Evolutionary conservation across 2,329 filamentous ascomycete species (phyloP), one percentile per base, ranked within the genome.

Genomic region (Aspergillus neotritici): DNA sequence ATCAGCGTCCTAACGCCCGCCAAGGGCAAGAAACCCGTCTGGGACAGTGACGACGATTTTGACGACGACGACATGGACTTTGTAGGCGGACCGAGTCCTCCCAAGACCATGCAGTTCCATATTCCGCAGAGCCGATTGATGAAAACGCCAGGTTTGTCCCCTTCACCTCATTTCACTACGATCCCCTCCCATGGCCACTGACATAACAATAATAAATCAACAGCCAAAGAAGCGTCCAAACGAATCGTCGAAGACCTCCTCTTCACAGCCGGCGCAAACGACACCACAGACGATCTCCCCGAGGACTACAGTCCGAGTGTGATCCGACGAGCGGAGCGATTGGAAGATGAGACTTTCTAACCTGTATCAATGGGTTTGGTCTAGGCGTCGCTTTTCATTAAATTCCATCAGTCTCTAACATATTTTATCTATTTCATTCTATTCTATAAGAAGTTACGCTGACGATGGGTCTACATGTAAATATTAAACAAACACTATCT

Each of bases 1-100:
- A 78, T 94, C 30, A 94, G 87, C 56, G 86, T 96, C 14, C 81
- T 89, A 62, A 94, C 88, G 2, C 89, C 89, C 0, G 76, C 71
- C 1, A 67, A 66, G 34, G 65, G 62, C 41, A 58, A 57, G 13
- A 53, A 54, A 73, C 75, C 64, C 67, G 72, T 39, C 13, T 93
- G 88, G 83, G 84, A 90, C 41, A 86, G 82, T 56, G 84, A 89
- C 48, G 82, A 81, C 21, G 79, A 83, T 37, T 79, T 79, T 31
- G 68, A 71, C 12, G 68, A 75, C 34, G 79, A 75, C 33, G 60
- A 79, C 5, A 83, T 84, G 46, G 78, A 77, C 5, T 64, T 69
- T 15, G 66, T 78, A 37, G 87, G 83, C 5, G 21, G 21, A 25
- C 84, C 89, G 67, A 95, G 87, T 58, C 93, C 93, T 21, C 93